Conservation (phyloP, 2,329 filamentous ascomycete species). For the Neofusicoccum parvum region DNA sequence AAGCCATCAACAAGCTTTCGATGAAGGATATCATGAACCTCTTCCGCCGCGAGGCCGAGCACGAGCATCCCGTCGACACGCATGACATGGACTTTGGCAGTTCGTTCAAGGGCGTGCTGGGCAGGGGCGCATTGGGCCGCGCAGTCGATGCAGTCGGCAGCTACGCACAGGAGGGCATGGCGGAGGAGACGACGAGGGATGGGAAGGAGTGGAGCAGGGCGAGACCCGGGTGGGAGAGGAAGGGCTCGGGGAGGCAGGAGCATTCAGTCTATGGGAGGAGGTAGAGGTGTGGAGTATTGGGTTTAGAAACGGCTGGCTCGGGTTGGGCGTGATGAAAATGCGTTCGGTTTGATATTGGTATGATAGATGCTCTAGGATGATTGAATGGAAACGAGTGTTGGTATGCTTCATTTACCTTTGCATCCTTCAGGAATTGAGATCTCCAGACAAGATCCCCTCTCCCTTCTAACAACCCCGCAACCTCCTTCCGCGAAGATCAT, state of each 20-base stretch:
- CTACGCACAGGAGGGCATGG: conserved; percentile 25
- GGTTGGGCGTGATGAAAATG: too few relatives aligned
- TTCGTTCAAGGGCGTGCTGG: conserved; percentile 13
- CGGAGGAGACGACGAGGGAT: conserved; percentile 21
- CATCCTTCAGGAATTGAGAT: too few relatives aligned
- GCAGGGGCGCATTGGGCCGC: neutral
- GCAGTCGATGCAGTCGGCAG: conserved; percentile 24
- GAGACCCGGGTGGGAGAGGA: conserved; percentile 34
- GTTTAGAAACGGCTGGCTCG: neutral
- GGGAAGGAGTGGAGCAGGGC: conserved; percentile 28
- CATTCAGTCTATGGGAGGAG: conserved; percentile 47
- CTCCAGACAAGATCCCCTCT: too few relatives aligned
- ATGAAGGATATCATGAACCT: conserved; percentile 92
- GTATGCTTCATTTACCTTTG: too few relatives aligned
- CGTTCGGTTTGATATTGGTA: too few relatives aligned
- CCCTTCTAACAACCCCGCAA: too few relatives aligned
- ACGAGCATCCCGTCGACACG: conserved; percentile 30
- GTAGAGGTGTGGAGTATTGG: conserved; percentile 28
- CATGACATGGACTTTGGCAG: conserved; percentile 3
- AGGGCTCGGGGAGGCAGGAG: conserved; percentile 36
- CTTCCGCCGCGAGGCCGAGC: conserved; percentile 72
- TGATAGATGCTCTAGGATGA: too few relatives aligned
- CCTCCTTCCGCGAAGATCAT: too few relatives aligned
- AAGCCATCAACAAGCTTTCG: conserved; percentile 78
- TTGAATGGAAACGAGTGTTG: too few relatives aligned